Percentiles rank a stretch among this genome's conserved stretches.
Conservation (phyloP, 1,284 basidiomycete species). For the Hortiboletus rubellus region DNA sequence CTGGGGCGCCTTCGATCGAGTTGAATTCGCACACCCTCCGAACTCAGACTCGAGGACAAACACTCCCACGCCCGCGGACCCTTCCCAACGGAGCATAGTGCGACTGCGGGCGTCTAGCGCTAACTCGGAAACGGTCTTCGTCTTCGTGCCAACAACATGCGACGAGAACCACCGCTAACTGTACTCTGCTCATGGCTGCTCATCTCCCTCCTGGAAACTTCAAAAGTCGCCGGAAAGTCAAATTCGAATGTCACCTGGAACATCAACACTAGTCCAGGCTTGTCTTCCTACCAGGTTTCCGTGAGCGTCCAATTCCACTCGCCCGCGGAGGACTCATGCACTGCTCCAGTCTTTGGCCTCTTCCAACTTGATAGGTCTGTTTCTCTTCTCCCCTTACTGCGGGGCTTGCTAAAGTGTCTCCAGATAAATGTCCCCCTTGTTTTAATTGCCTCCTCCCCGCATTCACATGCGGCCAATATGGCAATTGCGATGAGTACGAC, state of each 20-base stretch:
- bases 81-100: neutral
- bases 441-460: constrained; percentile 76
- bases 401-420: neutral
- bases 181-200: constrained; percentile 22
- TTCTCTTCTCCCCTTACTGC: neutral
- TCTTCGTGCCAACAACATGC: constrained; percentile 20
- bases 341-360: constrained; percentile 23
- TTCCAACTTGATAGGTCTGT: constrained; percentile 19
- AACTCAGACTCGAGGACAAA: neutral
- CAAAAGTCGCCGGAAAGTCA: constrained; percentile 4
- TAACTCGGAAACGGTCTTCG: neutral
- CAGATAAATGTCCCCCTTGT: constrained; percentile 56
- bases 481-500: constrained; percentile 74
- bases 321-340: constrained; percentile 10
- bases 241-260: constrained; percentile 23
- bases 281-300: constrained; percentile 29
- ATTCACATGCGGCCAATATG: constrained; percentile 73
- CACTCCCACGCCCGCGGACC: constrained; percentile 18
- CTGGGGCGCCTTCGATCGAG: too few relatives aligned
- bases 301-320: constrained; percentile 18
- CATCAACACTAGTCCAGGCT: constrained; percentile 4
- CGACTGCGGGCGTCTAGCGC: neutral
- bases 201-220: constrained; percentile 4
- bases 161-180: constrained; percentile 17
- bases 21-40: too few relatives aligned